Conservation (phyloP, 345 rosid species). For the Pistacia vera region DNA sequence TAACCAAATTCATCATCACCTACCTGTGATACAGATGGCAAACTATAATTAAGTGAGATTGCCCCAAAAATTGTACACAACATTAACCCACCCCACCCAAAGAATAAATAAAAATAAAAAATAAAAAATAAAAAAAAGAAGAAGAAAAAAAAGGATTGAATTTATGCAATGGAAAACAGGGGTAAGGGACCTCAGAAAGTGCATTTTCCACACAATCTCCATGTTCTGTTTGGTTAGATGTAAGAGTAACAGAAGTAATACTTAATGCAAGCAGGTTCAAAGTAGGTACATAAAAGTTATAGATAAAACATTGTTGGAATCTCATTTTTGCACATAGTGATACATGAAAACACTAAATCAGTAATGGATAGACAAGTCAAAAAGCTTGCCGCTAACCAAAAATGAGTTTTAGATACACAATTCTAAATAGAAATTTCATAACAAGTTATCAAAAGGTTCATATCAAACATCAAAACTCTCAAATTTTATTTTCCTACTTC, state of each 20-base stretch:
- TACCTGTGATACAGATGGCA: constrained; percentile 31
- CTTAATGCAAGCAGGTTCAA: not conserved
- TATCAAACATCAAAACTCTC: not conserved
- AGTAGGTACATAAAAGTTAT: not conserved
- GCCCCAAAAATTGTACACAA: constrained; percentile 7
- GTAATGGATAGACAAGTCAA: not conserved
- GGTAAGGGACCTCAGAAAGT: not conserved
- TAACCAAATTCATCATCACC: constrained; percentile 96
- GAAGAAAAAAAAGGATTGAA: not conserved
- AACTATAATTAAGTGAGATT: not conserved
- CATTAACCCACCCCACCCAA: not conserved
- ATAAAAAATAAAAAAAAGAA: not conserved
- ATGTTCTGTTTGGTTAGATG: not conserved
- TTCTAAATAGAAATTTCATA: not conserved
- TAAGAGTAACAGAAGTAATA: not conserved
- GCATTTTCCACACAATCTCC: not conserved
- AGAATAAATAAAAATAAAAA: constrained; percentile 7
- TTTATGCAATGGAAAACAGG: constrained; percentile 12
- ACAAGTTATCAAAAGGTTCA: not conserved
- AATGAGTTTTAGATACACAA: not conserved
- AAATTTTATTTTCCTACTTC: not conserved
- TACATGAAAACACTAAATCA: not conserved
- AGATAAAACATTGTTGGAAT: not conserved
- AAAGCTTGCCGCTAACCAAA: not conserved
- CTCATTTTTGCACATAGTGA: not conserved